Evolutionary conservation across 768 basidiomycete genomes (phyloP).

Genomic region (Tylopilus sp.): DNA sequence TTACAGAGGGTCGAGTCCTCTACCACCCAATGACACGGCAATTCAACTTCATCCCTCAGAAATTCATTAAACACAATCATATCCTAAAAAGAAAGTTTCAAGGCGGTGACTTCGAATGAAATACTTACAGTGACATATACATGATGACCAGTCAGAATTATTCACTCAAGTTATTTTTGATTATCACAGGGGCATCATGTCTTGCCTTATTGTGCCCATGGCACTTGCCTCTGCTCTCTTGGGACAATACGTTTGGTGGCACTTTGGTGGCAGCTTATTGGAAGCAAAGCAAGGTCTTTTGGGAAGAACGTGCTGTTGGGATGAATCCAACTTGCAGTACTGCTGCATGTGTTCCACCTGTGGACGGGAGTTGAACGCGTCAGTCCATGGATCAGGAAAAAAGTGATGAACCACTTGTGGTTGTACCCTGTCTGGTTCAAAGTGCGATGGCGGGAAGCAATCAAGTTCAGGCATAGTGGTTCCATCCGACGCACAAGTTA

Average conservation of each 20-base stretch:
- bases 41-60: neutral
- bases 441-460: neutral
- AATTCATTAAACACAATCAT: neutral
- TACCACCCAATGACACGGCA: slow-evolving; percentile 5
- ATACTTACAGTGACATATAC: neutral
- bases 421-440: neutral
- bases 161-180: neutral
- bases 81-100: neutral
- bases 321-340: neutral
- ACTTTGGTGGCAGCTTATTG: neutral
- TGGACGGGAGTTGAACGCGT: neutral
- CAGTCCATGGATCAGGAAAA: neutral
- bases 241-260: neutral
- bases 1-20: neutral
- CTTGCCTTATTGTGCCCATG: neutral
- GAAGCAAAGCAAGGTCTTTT: neutral
- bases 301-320: neutral
- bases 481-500: neutral
- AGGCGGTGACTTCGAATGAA: neutral
- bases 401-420: neutral
- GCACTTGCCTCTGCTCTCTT: neutral
- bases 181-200: no score
- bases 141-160: neutral
- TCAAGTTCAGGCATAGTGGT: neutral
- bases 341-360: neutral